Conservation (phyloP, 306 rosid species). For the Cucumis cinereus region DNA sequence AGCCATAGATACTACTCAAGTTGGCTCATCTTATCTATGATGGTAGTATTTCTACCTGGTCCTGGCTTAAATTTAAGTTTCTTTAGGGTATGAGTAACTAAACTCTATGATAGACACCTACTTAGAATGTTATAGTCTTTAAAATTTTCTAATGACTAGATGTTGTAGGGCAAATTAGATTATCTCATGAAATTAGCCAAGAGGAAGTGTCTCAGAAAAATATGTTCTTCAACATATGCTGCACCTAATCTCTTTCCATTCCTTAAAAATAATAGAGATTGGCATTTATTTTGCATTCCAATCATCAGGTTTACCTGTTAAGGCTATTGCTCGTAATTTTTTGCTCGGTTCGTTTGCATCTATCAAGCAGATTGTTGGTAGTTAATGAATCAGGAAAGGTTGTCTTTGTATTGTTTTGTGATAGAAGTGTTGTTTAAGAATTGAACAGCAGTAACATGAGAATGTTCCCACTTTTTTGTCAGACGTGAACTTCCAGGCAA, state of each 20-base stretch:
- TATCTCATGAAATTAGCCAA: neutral
- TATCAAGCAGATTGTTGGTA: neutral
- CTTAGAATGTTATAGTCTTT: neutral
- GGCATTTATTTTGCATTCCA: neutral
- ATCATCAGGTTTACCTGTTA: neutral
- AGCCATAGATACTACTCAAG: conserved; percentile 1
- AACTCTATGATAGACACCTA: neutral
- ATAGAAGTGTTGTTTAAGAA: neutral
- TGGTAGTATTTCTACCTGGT: conserved; percentile 4
- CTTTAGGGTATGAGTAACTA: neutral
- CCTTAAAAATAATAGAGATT: neutral
- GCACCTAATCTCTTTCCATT: neutral
- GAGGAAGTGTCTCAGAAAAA: neutral
- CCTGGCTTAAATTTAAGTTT: neutral
- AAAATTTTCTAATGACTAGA: neutral
- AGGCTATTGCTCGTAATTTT: neutral
- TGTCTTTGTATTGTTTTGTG: neutral
- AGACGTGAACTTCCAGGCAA: neutral
- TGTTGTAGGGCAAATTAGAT: neutral
- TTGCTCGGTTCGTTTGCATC: neutral
- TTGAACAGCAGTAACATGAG: neutral
- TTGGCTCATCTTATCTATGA: neutral
- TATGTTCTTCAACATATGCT: neutral
- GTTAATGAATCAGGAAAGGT: neutral
- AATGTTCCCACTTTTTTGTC: neutral